Conservation (phyloP, 192 early-diverging fungal species). For the Glomus cerebriforme region DNA sequence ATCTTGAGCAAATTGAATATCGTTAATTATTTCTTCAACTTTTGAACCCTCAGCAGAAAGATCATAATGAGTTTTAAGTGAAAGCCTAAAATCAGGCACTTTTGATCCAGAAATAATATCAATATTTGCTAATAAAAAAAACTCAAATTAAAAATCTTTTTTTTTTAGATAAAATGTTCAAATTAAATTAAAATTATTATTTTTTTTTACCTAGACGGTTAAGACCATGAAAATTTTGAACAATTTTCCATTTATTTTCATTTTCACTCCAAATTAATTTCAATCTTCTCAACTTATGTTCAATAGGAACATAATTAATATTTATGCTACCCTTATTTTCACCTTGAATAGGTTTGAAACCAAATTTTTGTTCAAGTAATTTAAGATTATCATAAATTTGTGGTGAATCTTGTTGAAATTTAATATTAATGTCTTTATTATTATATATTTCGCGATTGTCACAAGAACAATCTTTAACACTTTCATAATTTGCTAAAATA, state of each 20-base stretch:
- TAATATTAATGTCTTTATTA: neutral
- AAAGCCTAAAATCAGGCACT: neutral
- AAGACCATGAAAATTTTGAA: neutral
- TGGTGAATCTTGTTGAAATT: neutral
- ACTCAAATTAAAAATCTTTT: neutral
- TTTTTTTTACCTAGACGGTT: neutral
- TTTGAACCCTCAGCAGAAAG: neutral
- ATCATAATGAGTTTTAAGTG: neutral
- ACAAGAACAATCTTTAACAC: no score
- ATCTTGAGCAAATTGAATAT: neutral
- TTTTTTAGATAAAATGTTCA: no score
- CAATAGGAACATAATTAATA: neutral
- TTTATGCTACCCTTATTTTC: neutral
- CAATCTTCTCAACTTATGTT: neutral
- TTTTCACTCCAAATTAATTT: neutral
- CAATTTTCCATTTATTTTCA: neutral
- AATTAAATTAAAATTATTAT: no score
- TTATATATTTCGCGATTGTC: no score
- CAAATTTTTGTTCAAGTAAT: neutral
- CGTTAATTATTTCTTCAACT: neutral
- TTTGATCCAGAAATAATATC: neutral
- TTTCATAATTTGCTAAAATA: neutral
- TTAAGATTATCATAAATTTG: neutral
- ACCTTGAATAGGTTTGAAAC: neutral
- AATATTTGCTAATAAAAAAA: neutral